A percentile compares a stretch with the other conserved stretches of the same genome.
Conservation (phyloP, 176 grass and related monocot genomes). For the Avena sativa region DNA sequence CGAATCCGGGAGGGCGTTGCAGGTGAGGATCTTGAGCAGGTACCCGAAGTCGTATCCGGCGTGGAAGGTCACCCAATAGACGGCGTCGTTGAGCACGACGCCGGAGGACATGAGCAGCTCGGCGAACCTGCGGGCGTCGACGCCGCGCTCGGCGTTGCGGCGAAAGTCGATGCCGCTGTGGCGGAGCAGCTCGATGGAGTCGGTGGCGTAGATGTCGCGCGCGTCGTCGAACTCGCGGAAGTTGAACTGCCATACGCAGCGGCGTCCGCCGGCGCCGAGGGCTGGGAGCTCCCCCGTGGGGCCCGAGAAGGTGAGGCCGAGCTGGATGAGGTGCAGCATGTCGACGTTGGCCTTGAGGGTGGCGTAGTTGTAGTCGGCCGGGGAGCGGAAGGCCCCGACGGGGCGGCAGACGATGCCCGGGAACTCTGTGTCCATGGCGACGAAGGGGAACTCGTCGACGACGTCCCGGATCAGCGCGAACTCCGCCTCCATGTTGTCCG, state of each 20-base stretch:
- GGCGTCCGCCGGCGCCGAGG: conserved; percentile 61
- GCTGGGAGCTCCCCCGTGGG: conserved; percentile 68
- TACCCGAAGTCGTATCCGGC: conserved; percentile 93
- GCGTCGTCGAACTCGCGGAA: conserved; percentile 92
- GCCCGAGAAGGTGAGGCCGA: conserved; percentile 85
- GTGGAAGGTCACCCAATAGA: conserved; percentile 95
- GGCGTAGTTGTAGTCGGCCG: conserved; percentile 93
- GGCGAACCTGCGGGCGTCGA: conserved; percentile 67
- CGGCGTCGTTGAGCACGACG: conserved; percentile 85
- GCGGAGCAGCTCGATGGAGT: conserved; percentile 93
- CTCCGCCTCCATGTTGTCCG: conserved; percentile 85
- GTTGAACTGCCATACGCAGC: conserved; percentile 96
- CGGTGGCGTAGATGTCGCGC: conserved; percentile 73
- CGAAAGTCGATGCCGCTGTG: conserved; percentile 93
- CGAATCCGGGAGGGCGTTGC: conserved; percentile 77
- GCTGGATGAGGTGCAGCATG: conserved; percentile 97
- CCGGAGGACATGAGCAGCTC: conserved; percentile 98
- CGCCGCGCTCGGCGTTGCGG: conserved; percentile 69
- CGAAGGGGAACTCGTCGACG: conserved; percentile 89
- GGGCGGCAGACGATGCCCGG: conserved; percentile 88
- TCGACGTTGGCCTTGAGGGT: conserved; percentile 97
- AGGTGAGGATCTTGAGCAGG: conserved; percentile 89
- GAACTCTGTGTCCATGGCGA: conserved; percentile 99
- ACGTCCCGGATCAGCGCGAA: conserved; percentile 91
- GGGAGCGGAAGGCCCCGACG: conserved; percentile 76